Percentiles rank a stretch among this genome's conserved stretches.
Conservation (phyloP, 306 rosid species). For the Quercus glauca region DNA sequence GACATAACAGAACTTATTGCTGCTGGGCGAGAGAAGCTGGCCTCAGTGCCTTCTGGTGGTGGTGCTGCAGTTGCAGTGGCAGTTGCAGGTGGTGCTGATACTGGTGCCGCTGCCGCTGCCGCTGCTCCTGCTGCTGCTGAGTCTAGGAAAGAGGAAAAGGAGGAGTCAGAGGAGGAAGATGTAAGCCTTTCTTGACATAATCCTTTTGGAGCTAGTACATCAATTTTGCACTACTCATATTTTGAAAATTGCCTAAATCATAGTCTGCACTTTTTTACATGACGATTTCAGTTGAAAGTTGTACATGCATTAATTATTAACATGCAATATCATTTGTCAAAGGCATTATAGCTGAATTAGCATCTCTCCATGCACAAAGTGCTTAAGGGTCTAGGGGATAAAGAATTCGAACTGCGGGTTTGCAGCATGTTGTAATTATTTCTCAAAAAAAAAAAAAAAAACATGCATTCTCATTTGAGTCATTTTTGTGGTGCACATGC, state of each 20-base stretch:
- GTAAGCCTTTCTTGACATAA: constrained; percentile 33
- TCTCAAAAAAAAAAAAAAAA: too few relatives aligned
- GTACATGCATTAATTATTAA: too few relatives aligned
- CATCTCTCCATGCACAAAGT: too few relatives aligned
- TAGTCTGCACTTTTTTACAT: too few relatives aligned
- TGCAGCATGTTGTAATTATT: too few relatives aligned
- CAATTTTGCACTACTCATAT: background rate
- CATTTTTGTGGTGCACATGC: too few relatives aligned
- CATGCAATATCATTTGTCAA: too few relatives aligned
- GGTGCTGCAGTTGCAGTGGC: constrained; percentile 42
- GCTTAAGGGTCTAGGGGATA: too few relatives aligned
- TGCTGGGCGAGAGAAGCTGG: constrained; percentile 63
- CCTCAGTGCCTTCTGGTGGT: constrained; percentile 71
- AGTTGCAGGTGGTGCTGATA: constrained; percentile 27
- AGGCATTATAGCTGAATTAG: too few relatives aligned
- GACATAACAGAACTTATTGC: constrained; percentile 76
- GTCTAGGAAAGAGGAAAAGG: constrained; percentile 80
- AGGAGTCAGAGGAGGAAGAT: constrained; percentile 59
- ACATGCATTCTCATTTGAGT: too few relatives aligned
- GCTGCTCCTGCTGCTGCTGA: constrained; percentile 61
- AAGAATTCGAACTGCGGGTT: too few relatives aligned
- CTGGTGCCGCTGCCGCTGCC: constrained; percentile 26
- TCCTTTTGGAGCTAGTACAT: background rate
- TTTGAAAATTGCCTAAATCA: background rate
- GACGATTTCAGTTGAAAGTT: too few relatives aligned